Evolutionary conservation across 2,329 filamentous ascomycete genomes (phyloP).

Genomic region (Fulvia fulva): DNA sequence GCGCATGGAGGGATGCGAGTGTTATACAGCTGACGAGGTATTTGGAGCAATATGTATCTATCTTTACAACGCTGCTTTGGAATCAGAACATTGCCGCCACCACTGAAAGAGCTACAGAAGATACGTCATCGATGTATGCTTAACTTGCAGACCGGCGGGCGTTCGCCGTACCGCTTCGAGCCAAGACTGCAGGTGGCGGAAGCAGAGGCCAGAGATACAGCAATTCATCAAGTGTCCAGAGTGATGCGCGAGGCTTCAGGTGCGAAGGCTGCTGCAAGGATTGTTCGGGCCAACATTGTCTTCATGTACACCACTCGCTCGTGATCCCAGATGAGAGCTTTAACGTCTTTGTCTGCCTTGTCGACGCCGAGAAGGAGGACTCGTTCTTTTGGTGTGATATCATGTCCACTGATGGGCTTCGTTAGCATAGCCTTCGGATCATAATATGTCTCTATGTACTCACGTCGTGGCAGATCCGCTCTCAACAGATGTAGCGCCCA

Average conservation of each 20-base stretch:
- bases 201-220: no score
- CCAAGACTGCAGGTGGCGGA: no score
- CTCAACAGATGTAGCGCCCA: slow-evolving; percentile 37
- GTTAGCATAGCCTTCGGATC: background rate
- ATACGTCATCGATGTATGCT: background rate
- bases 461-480: slow-evolving; percentile 16
- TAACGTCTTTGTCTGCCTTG: slow-evolving; percentile 34
- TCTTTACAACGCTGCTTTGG: background rate
- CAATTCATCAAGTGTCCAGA: background rate
- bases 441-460: background rate
- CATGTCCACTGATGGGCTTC: slow-evolving; percentile 4
- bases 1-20: slow-evolving; percentile 40
- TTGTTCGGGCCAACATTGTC: slow-evolving; percentile 42
- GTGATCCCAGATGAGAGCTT: slow-evolving; percentile 32
- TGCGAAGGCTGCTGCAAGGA: slow-evolving; percentile 40
- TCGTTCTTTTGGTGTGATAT: slow-evolving; percentile 19
- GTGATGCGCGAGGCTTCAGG: background rate
- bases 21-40: background rate
- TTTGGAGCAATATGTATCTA: background rate
- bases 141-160: background rate
- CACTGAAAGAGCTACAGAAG: background rate
- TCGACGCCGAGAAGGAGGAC: slow-evolving; percentile 39
- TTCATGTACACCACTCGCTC: slow-evolving; percentile 39
- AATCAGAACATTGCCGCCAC: background rate
- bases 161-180: no score